phyloP scores from a whole-genome alignment of 805 yeast species.

The Wickerhamiella vanderwaltii region DNA sequence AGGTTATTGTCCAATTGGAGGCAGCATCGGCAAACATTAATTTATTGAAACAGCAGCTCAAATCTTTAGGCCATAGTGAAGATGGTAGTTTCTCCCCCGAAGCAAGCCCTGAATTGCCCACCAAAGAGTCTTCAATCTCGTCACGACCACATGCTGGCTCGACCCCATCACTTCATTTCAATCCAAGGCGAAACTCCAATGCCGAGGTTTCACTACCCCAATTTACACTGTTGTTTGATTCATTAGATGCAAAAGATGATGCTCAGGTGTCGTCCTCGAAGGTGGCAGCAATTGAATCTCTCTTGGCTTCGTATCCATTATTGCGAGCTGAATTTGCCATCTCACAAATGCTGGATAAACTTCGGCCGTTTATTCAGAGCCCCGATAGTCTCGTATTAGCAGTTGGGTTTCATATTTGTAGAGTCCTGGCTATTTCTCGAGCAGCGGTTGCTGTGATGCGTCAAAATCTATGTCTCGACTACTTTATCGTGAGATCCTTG shows the following conservation, averaged over 20 bases:
- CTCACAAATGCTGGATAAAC: constrained; percentile 29
- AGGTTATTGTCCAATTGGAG: constrained; percentile 17
- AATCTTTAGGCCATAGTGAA: constrained; percentile 39
- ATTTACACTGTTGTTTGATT: constrained; percentile 8
- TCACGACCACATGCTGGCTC: background rate
- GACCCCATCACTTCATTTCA: background rate
- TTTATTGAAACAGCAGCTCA: constrained; percentile 14
- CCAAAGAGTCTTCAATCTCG: background rate
- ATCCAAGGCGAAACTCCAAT: background rate
- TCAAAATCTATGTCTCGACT: constrained; percentile 41
- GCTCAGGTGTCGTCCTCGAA: background rate
- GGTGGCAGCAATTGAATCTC: constrained; percentile 12
- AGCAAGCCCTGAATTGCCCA: background rate
- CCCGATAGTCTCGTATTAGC: constrained; percentile 52
- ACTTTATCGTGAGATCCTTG: constrained; percentile 51
- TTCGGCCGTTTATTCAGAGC: constrained; percentile 50
- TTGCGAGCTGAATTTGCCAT: constrained; percentile 19
- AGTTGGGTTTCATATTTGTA: constrained; percentile 60
- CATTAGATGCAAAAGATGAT: constrained; percentile 10
- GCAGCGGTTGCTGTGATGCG: constrained; percentile 45
- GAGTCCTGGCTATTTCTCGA: constrained; percentile 47
- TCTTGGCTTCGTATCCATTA: constrained; percentile 14
- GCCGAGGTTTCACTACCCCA: constrained; percentile 2
- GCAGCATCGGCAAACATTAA: constrained; percentile 17
- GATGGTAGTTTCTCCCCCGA: constrained; percentile 11